phyloP scores from a whole-genome alignment of 768 basidiomycete species.

The Pleurotus ostreatus region DNA sequence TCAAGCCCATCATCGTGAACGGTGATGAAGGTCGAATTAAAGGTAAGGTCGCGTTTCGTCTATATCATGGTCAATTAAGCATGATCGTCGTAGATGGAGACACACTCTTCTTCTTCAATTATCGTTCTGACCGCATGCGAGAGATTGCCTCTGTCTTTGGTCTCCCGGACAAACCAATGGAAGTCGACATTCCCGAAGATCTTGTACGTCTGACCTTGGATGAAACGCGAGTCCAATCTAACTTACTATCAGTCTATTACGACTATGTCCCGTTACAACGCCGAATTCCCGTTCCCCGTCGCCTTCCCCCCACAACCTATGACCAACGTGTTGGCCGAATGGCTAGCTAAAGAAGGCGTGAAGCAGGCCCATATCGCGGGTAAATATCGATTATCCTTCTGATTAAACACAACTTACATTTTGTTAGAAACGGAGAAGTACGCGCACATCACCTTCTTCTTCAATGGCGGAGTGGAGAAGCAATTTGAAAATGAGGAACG shows the following conservation, averaged over 20 bases:
- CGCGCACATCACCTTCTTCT: slow-evolving; percentile 97
- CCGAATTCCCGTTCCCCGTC: slow-evolving; percentile 83
- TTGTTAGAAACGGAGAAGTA: slow-evolving; percentile 90
- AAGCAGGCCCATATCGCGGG: slow-evolving; percentile 90
- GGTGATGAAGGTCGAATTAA: slow-evolving; percentile 77
- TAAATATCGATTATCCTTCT: slow-evolving; percentile 22
- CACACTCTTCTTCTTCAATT: slow-evolving; percentile 96
- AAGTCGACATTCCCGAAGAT: slow-evolving; percentile 74
- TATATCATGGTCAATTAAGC: neutral
- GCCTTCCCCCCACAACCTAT: slow-evolving; percentile 94
- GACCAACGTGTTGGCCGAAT: slow-evolving; percentile 94
- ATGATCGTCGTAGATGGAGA: slow-evolving; percentile 57
- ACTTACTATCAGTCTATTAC: slow-evolving; percentile 59
- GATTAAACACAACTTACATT: slow-evolving; percentile 3
- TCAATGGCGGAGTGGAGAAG: slow-evolving; percentile 95
- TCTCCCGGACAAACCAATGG: slow-evolving; percentile 77
- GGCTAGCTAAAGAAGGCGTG: slow-evolving; percentile 72
- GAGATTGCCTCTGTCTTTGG: slow-evolving; percentile 85
- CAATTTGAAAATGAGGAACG: slow-evolving; percentile 83
- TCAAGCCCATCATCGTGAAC: slow-evolving; percentile 90
- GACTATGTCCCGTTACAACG: slow-evolving; percentile 92
- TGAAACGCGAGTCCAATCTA: neutral
- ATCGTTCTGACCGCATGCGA: slow-evolving; percentile 94
- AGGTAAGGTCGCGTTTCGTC: slow-evolving; percentile 39
- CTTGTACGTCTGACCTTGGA: slow-evolving; percentile 46